Evolutionary conservation across 2,329 filamentous ascomycete species (phyloP).

Genomic region (Pestalotiopsis sp.): DNA sequence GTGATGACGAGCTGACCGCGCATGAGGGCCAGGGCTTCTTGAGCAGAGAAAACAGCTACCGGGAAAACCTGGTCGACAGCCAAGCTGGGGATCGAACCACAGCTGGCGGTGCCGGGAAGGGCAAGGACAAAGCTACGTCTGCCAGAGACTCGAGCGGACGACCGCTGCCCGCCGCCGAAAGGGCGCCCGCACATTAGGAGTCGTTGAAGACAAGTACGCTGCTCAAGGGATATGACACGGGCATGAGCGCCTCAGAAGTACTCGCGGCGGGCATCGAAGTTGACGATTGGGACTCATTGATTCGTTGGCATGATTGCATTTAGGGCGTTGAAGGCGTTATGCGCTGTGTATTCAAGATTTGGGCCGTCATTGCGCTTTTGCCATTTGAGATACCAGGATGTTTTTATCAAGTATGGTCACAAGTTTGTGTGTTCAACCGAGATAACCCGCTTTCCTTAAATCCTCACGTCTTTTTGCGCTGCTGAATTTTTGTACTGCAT

Average conservation of each 20-base stretch:
- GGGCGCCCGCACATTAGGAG: constrained; percentile 39
- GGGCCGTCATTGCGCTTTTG: constrained; percentile 10
- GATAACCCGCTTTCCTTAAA: constrained; percentile 14
- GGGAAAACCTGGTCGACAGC: constrained; percentile 23
- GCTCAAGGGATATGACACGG: neutral
- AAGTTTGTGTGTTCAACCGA: neutral
- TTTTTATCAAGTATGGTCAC: constrained; percentile 3
- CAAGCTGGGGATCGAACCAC: constrained; percentile 23
- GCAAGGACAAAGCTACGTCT: constrained; percentile 39
- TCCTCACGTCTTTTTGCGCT: constrained; percentile 14
- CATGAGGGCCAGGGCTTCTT: constrained; percentile 64
- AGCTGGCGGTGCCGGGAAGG: constrained; percentile 42
- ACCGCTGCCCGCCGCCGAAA: constrained; percentile 52
- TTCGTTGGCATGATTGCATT: constrained; percentile 7
- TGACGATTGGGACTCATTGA: neutral
- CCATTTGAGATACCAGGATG: constrained; percentile 29
- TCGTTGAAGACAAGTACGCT: neutral
- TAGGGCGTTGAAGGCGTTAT: constrained; percentile 18
- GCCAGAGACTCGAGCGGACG: constrained; percentile 53
- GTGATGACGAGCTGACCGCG: constrained; percentile 38
- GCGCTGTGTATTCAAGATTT: neutral
- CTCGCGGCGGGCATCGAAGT: neutral
- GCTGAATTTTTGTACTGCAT: neutral
- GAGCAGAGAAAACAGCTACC: constrained; percentile 32
- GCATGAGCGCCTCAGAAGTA: neutral